phyloP scores from a whole-genome alignment of 768 basidiomycete species.

The Trametes sanguinea region DNA sequence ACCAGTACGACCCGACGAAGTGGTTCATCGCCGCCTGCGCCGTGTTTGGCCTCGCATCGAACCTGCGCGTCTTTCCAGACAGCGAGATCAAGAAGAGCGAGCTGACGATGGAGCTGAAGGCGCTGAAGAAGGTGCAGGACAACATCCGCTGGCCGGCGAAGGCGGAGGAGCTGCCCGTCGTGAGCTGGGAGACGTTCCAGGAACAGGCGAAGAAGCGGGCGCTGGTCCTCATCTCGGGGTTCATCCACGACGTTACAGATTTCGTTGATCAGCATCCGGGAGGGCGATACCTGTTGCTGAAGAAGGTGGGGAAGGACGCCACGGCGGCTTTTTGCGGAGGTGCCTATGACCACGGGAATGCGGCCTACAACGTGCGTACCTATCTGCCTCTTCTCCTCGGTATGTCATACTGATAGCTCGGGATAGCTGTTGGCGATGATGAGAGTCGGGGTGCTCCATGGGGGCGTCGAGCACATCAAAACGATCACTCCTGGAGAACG shows the following conservation, averaged over 20 bases:
- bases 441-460: slow-evolving; percentile 69
- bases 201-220: slow-evolving; percentile 64
- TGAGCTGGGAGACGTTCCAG: slow-evolving; percentile 80
- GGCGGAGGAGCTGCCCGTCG: slow-evolving; percentile 62
- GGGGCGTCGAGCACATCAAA: slow-evolving; percentile 59
- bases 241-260: slow-evolving; percentile 79
- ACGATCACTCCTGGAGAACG: slow-evolving; percentile 49
- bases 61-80: slow-evolving; percentile 83
- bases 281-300: slow-evolving; percentile 58
- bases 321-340: slow-evolving; percentile 88
- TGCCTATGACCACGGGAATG: slow-evolving; percentile 79
- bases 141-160: slow-evolving; percentile 63
- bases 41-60: slow-evolving; percentile 68
- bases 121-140: slow-evolving; percentile 65
- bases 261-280: slow-evolving; percentile 84
- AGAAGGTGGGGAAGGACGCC: slow-evolving; percentile 76
- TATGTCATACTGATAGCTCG: neutral
- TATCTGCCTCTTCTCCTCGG: neutral
- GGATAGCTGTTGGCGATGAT: slow-evolving; percentile 68
- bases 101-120: slow-evolving; percentile 81
- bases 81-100: slow-evolving; percentile 86
- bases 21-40: slow-evolving; percentile 78
- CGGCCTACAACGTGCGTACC: slow-evolving; percentile 68
- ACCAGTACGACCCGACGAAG: slow-evolving; percentile 70
- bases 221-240: slow-evolving; percentile 78